Evolutionary conservation across 83 land plant genomes (phyloP).

Genomic region (Picea abies): DNA sequence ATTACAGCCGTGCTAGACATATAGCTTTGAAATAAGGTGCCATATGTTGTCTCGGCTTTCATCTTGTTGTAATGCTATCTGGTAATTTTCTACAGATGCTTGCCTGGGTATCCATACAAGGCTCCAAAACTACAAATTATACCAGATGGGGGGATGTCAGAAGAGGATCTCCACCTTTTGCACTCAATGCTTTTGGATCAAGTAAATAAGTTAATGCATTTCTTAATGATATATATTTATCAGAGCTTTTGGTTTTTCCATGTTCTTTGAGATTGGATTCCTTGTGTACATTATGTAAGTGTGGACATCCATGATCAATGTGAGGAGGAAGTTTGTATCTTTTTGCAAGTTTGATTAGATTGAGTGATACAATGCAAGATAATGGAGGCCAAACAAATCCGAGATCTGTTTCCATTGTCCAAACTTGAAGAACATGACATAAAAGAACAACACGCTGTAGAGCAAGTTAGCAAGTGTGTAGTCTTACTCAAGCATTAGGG

Average conservation of each 20-base stretch:
- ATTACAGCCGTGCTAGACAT: neutral
- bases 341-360: neutral
- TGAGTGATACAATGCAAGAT: too few species aligned
- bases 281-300: too few species aligned
- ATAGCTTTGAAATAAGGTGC: too few species aligned
- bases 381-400: too few species aligned
- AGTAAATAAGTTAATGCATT: constrained; percentile 31
- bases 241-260: too few species aligned
- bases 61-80: neutral
- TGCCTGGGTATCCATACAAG: constrained; percentile 89
- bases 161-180: constrained; percentile 60
- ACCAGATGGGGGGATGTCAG: constrained; percentile 65
- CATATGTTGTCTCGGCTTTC: neutral
- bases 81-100: constrained; percentile 49
- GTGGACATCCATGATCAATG: neutral
- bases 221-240: constrained; percentile 4
- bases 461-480: too few species aligned
- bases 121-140: constrained; percentile 78
- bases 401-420: too few species aligned
- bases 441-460: too few species aligned
- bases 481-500: too few species aligned
- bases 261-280: neutral
- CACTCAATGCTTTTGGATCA: constrained; percentile 82
- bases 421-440: too few species aligned
- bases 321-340: neutral